These are phyloP conservation scores for Gnomoniopsis sp. DNA, from an alignment of 2,329 filamentous ascomycete genomes.

Conservation along the genomic window DNA sequence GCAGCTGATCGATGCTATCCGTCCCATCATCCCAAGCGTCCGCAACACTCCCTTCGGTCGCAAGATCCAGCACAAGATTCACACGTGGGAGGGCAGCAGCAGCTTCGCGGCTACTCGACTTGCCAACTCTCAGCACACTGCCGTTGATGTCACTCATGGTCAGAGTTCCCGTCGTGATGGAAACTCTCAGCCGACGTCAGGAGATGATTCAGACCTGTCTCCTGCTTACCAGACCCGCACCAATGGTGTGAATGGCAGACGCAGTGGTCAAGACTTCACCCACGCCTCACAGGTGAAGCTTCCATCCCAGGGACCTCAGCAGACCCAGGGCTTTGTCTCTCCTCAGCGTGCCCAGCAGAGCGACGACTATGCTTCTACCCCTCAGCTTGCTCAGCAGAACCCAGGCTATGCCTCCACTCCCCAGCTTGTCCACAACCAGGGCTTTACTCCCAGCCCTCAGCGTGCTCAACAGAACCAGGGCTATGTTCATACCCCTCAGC, in stretches of 20 bases:
- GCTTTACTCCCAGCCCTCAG: not conserved
- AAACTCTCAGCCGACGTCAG: conserved; percentile 41
- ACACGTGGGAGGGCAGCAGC: conserved; percentile 49
- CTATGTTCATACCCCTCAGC: not conserved
- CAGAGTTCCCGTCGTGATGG: conserved; percentile 48
- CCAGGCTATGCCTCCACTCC: not conserved
- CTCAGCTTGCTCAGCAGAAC: too few relatives aligned
- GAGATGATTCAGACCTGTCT: conserved; percentile 34
- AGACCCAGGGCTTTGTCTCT: too few relatives aligned
- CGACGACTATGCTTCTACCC: not conserved
- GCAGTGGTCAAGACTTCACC: conserved; percentile 20
- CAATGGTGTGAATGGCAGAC: conserved; percentile 27
- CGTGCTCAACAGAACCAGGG: not conserved
- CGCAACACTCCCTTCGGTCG: conserved; percentile 92
- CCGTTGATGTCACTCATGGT: conserved; percentile 50
- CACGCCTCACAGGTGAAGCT: conserved; percentile 20
- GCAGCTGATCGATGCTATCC: conserved; percentile 77
- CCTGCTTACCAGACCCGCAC: conserved; percentile 28
- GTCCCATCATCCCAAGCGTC: conserved; percentile 78
- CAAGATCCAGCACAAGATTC: conserved; percentile 86
- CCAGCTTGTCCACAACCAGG: not conserved
- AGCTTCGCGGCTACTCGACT: conserved; percentile 17
- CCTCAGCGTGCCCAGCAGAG: conserved; percentile 17
- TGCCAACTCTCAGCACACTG: conserved; percentile 49
- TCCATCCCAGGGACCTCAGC: too few relatives aligned